Base-by-base conservation (phyloP, 2,329 filamentous ascomycete species). In the Paecilomyces variotii region DNA sequence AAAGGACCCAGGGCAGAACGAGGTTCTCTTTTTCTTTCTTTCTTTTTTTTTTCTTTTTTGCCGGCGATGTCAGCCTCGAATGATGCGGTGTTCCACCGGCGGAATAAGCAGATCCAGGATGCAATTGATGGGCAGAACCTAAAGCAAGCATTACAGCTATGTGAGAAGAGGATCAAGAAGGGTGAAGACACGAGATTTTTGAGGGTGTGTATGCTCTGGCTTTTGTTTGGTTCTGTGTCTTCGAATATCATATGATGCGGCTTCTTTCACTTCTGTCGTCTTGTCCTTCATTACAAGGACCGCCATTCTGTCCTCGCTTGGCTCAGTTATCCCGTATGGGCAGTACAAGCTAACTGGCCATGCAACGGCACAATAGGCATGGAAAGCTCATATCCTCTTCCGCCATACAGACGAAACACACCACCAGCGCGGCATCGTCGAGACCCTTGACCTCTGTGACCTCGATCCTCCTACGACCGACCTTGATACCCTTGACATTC, bases 111-210 rank as follows among this genome's bases (percentile, higher is more conserved):
- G 61, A 78, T 80, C 54, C 75, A 79, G 66, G 78, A 79, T 72
- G 77, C 77, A 57, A 74, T 79, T 69, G 74, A 79, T 59, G 72
- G 68, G 51, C 74, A 74, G 59, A 80, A 80, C 62, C 68, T 78
- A 64, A 80, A 80, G 63, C 78, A 79, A 64, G 79, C 78, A 5
- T 62, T 80, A 57, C 77, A 80, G 64, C 67, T 80, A 24, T 78
- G 78, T 56, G 77, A 80, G 59, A 80, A 80, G 62, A 79, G 79
- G 56, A 76, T 80, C 63, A 82, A 85, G 71, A 86, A 86, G 64
- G 77, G 77, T 34, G 77, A 80, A 62, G 71, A 77, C 58, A 76
- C 75, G 4, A 65, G 70, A 3, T 77, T 76, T 59, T 59, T 78
- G 32, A 73, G 67, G 63, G 76, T 75, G 57, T 61, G 70, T 64